Evolutionary conservation across 768 basidiomycete species (phyloP), one percentile per base, ranked within the genome.

Genomic region (Boletus speciosus): DNA sequence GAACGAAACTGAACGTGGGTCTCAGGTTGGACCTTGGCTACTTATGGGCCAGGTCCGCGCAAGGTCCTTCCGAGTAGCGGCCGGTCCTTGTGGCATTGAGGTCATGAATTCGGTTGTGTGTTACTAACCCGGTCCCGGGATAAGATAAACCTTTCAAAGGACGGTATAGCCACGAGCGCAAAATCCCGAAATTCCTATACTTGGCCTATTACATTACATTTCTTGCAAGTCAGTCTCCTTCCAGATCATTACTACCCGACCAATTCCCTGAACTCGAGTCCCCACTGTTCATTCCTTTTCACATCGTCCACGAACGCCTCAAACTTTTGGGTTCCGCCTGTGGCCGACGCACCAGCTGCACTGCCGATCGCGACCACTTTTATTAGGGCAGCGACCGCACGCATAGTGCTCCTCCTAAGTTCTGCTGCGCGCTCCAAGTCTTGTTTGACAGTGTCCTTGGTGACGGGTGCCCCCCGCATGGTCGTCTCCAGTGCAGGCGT

Each of bases 361-460:
- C 81, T 81, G 16, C 83, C 83, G 0, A 87, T 78, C 25, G 66
- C 68, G 12, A 68, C 59, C 42, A 95, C 82, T 72, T 86, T 90
- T 73, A 87, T 88, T 51, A 99, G 74, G 4, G 92, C 91, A 15
- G 85, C 91, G 41, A 95, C 83, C 6, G 93, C 93, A 37, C 96
- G 77, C 56, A 98, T 76, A 7, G 92, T 91, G 63, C 92, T 93
- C 58, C 90, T 78, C 73, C 98, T 94, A 56, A 98, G 78, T 71
- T 98, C 96, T 27, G 90, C 90, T 9, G 88, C 84, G 19, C 89
- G 81, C 71, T 92, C 90, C 42, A 93, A 67, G 60, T 93, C 91
- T 69, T 93, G 92, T 72, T 98, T 98, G 45, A 97, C 95, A 0
- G 93, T 92, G 66, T 98, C 96, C 74, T 98, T 98, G 49, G 90